These are phyloP conservation scores for Viola pubescens DNA, from an alignment of 441 rosid genomes.

Conservation along the genomic window DNA sequence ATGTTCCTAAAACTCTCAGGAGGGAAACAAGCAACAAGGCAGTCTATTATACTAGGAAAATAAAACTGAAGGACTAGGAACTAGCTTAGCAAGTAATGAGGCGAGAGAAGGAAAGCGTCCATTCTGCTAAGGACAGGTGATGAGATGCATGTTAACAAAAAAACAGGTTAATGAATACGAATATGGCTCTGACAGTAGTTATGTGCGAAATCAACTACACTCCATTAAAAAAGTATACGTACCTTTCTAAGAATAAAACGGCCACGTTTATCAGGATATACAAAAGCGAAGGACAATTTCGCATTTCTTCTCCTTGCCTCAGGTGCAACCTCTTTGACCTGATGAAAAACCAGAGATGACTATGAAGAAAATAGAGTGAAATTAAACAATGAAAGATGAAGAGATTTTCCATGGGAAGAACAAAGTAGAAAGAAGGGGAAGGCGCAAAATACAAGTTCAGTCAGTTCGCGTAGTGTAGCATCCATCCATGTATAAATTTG, in stretches of 20 bases:
- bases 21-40: not conserved
- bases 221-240: not conserved
- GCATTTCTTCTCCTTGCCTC: slow-evolving; percentile 88
- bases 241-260: slow-evolving; percentile 69
- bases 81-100: no score
- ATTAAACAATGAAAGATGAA: not conserved
- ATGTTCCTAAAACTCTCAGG: not conserved
- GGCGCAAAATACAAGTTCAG: slow-evolving; percentile 59
- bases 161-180: not conserved
- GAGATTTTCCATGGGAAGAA: not conserved
- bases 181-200: not conserved
- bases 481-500: slow-evolving; percentile 98
- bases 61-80: not conserved
- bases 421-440: not conserved
- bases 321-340: slow-evolving; percentile 88
- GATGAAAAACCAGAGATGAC: slow-evolving; percentile 3
- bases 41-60: not conserved
- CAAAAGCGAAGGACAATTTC: slow-evolving; percentile 82
- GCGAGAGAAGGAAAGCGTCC: no score
- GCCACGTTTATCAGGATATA: slow-evolving; percentile 78
- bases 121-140: not conserved
- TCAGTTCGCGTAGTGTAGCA: slow-evolving; percentile 83
- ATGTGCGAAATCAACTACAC: not conserved
- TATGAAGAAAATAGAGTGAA: not conserved
- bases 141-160: not conserved